Evolutionary conservation across 1,284 basidiomycete species (phyloP).

Genomic region (Austroboletus niveus): DNA sequence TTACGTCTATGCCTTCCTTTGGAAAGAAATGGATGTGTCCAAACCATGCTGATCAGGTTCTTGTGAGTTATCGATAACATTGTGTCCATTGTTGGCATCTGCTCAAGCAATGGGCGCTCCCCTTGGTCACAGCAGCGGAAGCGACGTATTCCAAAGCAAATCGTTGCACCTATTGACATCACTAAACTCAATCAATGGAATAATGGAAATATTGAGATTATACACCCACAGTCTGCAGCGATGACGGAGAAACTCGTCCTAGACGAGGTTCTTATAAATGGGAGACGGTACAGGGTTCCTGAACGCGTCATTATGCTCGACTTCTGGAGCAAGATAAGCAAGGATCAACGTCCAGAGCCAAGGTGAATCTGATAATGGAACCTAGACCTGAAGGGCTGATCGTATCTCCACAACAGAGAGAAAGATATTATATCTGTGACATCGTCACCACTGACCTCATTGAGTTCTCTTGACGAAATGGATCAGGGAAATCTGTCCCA

Average conservation of each 20-base stretch:
- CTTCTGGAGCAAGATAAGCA: slow-evolving; percentile 88
- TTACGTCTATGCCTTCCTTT: slow-evolving; percentile 82
- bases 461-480: slow-evolving; percentile 67
- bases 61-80: slow-evolving; percentile 46
- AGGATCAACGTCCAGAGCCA: slow-evolving; percentile 37
- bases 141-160: slow-evolving; percentile 72
- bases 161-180: slow-evolving; percentile 67
- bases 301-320: slow-evolving; percentile 90
- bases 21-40: slow-evolving; percentile 99
- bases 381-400: not conserved
- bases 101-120: slow-evolving; percentile 9
- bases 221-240: slow-evolving; percentile 59
- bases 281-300: slow-evolving; percentile 89
- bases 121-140: slow-evolving; percentile 57
- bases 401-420: slow-evolving; percentile 32
- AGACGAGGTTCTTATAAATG: slow-evolving; percentile 79
- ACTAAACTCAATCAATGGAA: slow-evolving; percentile 71
- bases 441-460: slow-evolving; percentile 72
- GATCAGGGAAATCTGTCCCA: slow-evolving; percentile 40
- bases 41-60: slow-evolving; percentile 82
- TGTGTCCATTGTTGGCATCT: slow-evolving; percentile 4
- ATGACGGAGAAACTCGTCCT: slow-evolving; percentile 50
- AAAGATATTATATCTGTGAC: slow-evolving; percentile 44
- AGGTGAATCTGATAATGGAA: slow-evolving; percentile 37
- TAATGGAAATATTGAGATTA: slow-evolving; percentile 90